Conservation (phyloP, 768 basidiomycete genomes). For the Mycena galericulata region DNA sequence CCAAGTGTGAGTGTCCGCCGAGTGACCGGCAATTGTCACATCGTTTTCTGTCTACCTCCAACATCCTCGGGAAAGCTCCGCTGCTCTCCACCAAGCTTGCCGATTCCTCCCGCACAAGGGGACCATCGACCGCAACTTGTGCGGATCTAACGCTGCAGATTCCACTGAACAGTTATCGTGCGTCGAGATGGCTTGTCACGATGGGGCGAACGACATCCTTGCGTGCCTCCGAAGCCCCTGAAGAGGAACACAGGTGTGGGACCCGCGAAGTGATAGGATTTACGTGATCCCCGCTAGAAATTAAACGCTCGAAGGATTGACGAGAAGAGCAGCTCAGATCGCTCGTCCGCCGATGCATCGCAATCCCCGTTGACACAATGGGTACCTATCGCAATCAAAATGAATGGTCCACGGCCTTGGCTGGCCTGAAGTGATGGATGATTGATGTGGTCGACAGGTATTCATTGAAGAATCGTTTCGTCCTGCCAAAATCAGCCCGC, state of each 20-base stretch:
- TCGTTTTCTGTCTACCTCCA: not conserved
- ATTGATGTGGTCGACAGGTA: too few species aligned
- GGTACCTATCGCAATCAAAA: too few species aligned
- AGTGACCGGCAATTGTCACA: not conserved
- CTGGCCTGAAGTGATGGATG: too few species aligned
- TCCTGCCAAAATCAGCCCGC: too few species aligned
- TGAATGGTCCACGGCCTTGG: too few species aligned
- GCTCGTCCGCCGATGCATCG: too few species aligned
- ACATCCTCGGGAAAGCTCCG: not conserved
- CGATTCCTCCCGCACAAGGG: not conserved
- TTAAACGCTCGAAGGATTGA: conserved; percentile 18
- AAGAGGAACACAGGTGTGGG: not conserved
- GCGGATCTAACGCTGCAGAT: not conserved
- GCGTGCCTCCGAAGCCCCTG: conserved; percentile 2
- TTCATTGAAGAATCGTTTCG: too few species aligned
- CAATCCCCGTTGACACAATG: too few species aligned
- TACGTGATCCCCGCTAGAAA: conserved; percentile 4
- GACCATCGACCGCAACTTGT: not conserved
- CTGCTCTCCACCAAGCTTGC: not conserved
- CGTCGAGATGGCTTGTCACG: conserved; percentile 1
- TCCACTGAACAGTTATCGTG: not conserved
- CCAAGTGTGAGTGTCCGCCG: conserved; percentile 4
- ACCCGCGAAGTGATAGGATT: conserved; percentile 1
- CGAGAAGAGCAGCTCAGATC: conserved; percentile 1
- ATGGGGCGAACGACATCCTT: not conserved